Conservation (phyloP, 345 rosid species). For the Melaleuca alternifolia region DNA sequence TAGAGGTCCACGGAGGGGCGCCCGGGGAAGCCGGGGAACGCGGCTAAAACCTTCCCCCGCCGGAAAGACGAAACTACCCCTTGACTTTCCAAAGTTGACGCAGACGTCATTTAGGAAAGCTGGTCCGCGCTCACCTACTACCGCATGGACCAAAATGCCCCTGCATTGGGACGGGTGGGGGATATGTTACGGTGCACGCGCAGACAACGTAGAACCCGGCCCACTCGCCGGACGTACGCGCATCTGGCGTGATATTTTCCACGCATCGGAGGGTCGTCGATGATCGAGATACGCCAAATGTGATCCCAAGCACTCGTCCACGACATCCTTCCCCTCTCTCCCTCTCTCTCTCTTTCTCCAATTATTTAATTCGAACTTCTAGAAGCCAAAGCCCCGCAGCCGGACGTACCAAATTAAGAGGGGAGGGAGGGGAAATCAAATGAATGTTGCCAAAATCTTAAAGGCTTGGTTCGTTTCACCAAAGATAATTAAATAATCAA, state of each 20-base stretch:
- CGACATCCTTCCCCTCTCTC: no score
- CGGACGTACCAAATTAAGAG: no score
- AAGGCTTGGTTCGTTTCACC: no score
- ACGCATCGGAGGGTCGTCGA: background rate
- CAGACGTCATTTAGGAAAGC: background rate
- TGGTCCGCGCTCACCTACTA: constrained; percentile 17
- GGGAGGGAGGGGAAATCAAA: background rate
- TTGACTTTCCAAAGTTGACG: background rate
- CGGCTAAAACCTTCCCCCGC: background rate
- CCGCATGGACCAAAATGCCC: constrained; percentile 8
- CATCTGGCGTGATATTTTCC: background rate
- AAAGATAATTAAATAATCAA: no score
- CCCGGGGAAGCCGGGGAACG: background rate
- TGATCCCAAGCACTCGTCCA: background rate
- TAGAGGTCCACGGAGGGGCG: no score
- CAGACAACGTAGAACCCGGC: background rate
- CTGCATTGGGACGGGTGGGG: background rate
- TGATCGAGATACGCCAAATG: background rate
- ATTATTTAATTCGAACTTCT: background rate
- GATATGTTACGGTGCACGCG: no score
- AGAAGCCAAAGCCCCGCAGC: no score
- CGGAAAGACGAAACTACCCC: background rate
- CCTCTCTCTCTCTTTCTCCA: no score
- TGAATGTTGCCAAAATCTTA: no score
- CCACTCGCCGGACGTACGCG: background rate